phyloP scores from a whole-genome alignment of 148 eudicot genomes.

The Dysphania ambrosioides region DNA sequence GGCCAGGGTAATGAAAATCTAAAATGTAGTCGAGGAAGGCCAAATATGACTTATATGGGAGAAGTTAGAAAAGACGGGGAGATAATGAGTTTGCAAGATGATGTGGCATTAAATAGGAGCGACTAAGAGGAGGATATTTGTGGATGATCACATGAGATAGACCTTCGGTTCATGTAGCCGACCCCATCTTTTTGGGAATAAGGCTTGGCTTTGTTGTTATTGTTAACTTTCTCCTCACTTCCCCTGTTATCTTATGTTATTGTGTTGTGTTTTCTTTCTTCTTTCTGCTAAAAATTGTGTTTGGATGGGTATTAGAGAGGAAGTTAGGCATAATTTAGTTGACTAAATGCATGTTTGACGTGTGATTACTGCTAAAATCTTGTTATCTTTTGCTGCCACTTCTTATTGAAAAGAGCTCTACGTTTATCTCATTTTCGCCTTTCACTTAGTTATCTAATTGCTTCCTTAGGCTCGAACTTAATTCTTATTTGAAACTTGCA shows the following conservation, averaged over 20 bases:
- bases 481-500: conserved; percentile 18
- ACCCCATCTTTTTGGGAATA: no score
- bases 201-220: no score
- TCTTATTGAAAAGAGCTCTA: not conserved
- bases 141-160: no score
- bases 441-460: not conserved
- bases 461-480: conserved; percentile 9
- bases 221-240: not conserved
- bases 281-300: not conserved
- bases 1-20: no score
- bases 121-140: no score
- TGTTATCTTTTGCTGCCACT: not conserved
- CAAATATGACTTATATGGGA: no score
- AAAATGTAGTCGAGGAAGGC: no score
- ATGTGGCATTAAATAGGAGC: no score
- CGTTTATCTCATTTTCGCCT: not conserved
- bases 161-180: no score
- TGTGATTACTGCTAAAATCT: not conserved
- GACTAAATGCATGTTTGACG: not conserved
- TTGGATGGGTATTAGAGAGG: not conserved
- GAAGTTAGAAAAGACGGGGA: no score
- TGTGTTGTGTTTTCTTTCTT: not conserved
- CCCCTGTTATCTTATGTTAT: not conserved
- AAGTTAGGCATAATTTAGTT: not conserved
- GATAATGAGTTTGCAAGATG: no score